Evolutionary conservation across 2,329 filamentous ascomycete genomes (phyloP).

Genomic region (Venturia pyrina): DNA sequence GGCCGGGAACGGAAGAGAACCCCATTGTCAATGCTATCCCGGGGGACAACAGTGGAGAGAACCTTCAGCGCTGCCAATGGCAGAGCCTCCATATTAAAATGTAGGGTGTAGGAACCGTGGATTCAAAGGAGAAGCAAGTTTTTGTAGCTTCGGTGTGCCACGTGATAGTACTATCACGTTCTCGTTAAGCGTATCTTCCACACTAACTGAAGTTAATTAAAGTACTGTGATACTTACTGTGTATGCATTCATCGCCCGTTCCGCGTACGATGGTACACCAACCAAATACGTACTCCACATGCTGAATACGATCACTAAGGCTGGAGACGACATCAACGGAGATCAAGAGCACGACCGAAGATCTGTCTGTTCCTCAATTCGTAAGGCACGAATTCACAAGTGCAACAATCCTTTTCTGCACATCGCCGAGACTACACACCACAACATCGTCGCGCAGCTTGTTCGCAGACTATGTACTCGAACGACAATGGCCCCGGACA

Average conservation of each 20-base stretch:
- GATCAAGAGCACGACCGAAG: too few relatives aligned
- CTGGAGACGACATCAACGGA: too few relatives aligned
- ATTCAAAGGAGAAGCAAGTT: background rate
- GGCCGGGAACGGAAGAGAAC: conserved; percentile 4
- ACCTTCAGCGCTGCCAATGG: conserved; percentile 1
- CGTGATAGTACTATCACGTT: background rate
- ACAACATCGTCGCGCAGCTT: background rate
- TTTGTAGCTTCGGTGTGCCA: background rate
- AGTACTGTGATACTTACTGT: too few relatives aligned
- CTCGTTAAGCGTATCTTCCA: too few relatives aligned
- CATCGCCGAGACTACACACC: background rate
- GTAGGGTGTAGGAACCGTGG: background rate
- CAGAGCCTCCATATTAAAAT: background rate
- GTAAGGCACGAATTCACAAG: background rate
- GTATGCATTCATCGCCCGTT: too few relatives aligned
- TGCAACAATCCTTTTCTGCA: background rate
- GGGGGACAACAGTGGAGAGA: background rate
- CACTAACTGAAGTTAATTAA: background rate
- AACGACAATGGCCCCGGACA: background rate
- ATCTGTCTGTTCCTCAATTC: too few relatives aligned
- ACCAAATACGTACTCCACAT: too few relatives aligned
- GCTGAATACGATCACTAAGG: too few relatives aligned
- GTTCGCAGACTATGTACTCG: background rate
- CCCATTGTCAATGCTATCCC: background rate
- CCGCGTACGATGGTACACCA: too few relatives aligned